phyloP scores from a whole-genome alignment of 805 yeast genomes.

The Lipomyces japonicus region DNA sequence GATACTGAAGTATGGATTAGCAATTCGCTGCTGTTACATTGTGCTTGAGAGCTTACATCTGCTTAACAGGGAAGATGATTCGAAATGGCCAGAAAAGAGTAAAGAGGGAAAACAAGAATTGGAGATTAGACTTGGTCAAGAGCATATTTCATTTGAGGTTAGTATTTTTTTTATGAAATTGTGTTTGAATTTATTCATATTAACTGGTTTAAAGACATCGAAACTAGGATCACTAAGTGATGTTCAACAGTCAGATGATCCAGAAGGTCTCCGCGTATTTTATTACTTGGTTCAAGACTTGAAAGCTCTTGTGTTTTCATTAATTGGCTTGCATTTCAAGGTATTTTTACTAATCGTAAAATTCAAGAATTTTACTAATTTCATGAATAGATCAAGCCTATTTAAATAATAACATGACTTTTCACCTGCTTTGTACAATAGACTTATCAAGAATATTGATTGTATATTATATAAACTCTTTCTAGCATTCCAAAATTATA shows the following conservation, averaged over 20 bases:
- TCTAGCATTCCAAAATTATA: too few species aligned
- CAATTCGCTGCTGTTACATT: background rate
- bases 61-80: conserved; percentile 38
- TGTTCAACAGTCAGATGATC: conserved; percentile 42
- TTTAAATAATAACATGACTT: too few species aligned
- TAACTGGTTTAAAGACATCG: conserved; percentile 31
- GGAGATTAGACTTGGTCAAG: conserved; percentile 41
- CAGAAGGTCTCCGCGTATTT: conserved; percentile 45
- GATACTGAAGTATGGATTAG: conserved; percentile 35
- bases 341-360: conserved; percentile 24
- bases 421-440: too few species aligned
- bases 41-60: background rate
- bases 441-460: too few species aligned
- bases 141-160: conserved; percentile 38
- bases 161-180: background rate
- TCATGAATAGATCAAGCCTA: conserved; percentile 17
- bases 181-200: background rate
- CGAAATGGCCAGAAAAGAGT: conserved; percentile 43
- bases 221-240: conserved; percentile 43
- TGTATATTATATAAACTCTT: too few species aligned
- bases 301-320: conserved; percentile 44
- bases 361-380: background rate
- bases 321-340: conserved; percentile 45
- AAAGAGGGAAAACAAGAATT: conserved; percentile 45
- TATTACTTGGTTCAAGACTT: conserved; percentile 46